Evolutionary conservation across 495 filamentous ascomycete species (phyloP), one percentile per base, ranked within the genome.

Genomic region (Jackrogersella minutella): DNA sequence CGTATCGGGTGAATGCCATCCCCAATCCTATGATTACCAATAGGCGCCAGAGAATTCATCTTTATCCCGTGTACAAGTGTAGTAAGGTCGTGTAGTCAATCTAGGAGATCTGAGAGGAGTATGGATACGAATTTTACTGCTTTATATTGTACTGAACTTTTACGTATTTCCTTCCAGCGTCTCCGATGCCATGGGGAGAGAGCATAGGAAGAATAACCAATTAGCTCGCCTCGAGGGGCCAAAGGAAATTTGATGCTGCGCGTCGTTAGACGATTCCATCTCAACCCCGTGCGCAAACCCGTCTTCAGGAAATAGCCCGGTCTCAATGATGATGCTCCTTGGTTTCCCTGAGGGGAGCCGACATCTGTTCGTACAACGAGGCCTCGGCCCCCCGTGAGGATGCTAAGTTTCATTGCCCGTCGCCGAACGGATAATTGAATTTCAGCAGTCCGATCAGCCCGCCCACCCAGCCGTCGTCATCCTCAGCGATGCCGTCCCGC

Each of bases 381-480:
- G 13, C 33, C 31, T 41, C 9, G 10, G 11, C 10, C 41, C 44
- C 44, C 10, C 8, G 17, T 39, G 3, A 16, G 41, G 9, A 11
- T 5, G 0, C 17, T 26, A 10, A 10, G 3, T 2, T 31, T 64
- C 39, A 69, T 21, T 69, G 60, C 8, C 61, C 66, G 9, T 96
- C 92, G 0, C 95, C 95, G 81, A 99, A 97, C 2, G 96, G 93
- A 79, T 97, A 90, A 74, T 99, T 99, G 70, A 98, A 99, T 79
- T 99, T 99, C 70, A 99, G 79, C 69, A 98, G 73, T 47, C 91
- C 91, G 77, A 97, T 98, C 77, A 99, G 76, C 5, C 96, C 95
- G 1, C 94, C 95, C 13, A 99, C 95, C 96, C 96, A 99, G 11
- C 92, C 91, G 75, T 98, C 95, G 66, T 89, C 87, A 68, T 90